Percentiles rank a stretch among this genome's conserved stretches.
These are phyloP conservation scores for Pyrrhoderma lamaoense DNA, from an alignment of 1,284 basidiomycete genomes.

Conservation along the genomic window DNA sequence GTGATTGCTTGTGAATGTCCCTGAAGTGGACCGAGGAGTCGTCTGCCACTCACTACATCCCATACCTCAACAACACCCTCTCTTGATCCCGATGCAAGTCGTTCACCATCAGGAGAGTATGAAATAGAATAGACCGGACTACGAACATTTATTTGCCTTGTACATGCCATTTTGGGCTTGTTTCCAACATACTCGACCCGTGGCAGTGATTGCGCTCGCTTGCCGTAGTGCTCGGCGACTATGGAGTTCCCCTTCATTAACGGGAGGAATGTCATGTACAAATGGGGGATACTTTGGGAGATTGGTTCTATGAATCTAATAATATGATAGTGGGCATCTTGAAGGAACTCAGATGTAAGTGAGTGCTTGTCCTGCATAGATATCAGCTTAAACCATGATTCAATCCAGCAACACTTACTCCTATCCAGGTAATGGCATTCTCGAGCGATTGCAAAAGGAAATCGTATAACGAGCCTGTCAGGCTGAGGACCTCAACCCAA, in stretches of 20 bases:
- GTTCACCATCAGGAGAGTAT: neutral
- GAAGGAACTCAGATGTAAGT: too few species aligned
- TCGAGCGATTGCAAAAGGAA: too few species aligned
- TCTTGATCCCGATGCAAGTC: neutral
- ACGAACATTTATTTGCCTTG: neutral
- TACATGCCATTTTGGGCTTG: too few species aligned
- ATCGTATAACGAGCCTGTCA: neutral
- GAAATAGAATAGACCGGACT: neutral
- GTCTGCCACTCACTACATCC: neutral
- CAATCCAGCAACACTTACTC: too few species aligned
- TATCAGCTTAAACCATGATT: too few species aligned
- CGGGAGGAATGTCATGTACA: neutral
- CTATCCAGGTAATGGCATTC: too few species aligned
- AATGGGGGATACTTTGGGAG: neutral
- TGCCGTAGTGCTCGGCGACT: neutral
- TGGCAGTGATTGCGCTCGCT: too few species aligned
- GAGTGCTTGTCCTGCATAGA: too few species aligned
- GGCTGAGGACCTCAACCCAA: constrained; percentile 4
- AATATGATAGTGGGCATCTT: neutral
- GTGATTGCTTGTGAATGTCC: too few species aligned
- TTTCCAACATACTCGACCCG: too few species aligned
- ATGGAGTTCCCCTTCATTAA: constrained; percentile 17
- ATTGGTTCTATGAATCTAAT: neutral
- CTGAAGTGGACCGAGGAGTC: neutral
- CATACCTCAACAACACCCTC: neutral